Percentiles rank a stretch among this genome's conserved stretches.
These are phyloP conservation scores for Ustilaginoidea virens DNA, from an alignment of 2,329 filamentous ascomycete species.

Conservation along the genomic window DNA sequence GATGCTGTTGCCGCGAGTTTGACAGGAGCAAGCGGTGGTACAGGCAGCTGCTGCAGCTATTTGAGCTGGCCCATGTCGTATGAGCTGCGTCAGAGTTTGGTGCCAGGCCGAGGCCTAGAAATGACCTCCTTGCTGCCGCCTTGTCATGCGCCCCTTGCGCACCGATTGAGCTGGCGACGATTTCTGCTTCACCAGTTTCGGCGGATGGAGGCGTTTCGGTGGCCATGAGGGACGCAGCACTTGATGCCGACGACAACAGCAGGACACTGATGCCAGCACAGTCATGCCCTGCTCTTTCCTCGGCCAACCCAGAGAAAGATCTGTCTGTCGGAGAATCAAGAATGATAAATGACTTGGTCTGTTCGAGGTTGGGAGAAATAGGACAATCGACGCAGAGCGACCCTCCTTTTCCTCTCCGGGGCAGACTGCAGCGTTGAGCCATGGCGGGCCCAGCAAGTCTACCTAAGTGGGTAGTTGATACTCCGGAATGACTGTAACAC, in stretches of 20 bases:
- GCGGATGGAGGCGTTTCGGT: not conserved
- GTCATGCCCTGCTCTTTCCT: not conserved
- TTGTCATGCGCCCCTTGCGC: conserved; percentile 2
- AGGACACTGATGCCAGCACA: conserved; percentile 4
- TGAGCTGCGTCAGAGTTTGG: conserved; percentile 8
- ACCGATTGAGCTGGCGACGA: conserved; percentile 1
- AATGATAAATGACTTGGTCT: conserved; percentile 7
- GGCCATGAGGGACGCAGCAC: not conserved
- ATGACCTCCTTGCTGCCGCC: conserved; percentile 2
- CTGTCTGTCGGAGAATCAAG: conserved; percentile 4
- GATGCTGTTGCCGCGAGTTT: conserved; percentile 4
- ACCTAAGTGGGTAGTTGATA: not conserved
- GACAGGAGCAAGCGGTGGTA: conserved; percentile 4
- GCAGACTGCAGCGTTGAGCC: conserved; percentile 2
- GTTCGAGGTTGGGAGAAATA: conserved; percentile 1
- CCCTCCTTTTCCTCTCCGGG: conserved; percentile 1
- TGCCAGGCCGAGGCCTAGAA: conserved; percentile 3
- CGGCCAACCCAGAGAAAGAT: not conserved
- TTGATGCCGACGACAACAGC: conserved; percentile 5
- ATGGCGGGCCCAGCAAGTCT: conserved; percentile 2
- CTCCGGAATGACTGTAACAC: not conserved
- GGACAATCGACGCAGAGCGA: conserved; percentile 1
- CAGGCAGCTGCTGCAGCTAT: conserved; percentile 4
- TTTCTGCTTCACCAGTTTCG: conserved; percentile 1
- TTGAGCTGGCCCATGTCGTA: conserved; percentile 11